Percentiles rank a stretch among this genome's conserved stretches.
Evolutionary conservation across 352 stramenopile genomes (phyloP).

Genomic region (Globisporangium orthogonon): DNA sequence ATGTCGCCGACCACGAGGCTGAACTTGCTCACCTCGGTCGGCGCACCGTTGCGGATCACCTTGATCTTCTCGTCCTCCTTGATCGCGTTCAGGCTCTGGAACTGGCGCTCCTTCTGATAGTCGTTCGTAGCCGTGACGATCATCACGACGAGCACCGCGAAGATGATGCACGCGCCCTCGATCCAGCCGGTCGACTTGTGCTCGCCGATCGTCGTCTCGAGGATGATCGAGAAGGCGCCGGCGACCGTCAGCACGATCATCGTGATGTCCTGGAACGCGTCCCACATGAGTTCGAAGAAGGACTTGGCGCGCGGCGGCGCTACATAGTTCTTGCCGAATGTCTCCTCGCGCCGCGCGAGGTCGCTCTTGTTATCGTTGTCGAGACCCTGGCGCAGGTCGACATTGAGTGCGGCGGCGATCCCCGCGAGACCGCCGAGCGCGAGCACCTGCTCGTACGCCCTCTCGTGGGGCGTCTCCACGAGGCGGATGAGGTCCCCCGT

Average conservation of each 20-base stretch:
- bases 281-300: slow-evolving; percentile 82
- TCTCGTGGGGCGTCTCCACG: slow-evolving; percentile 57
- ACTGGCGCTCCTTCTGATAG: slow-evolving; percentile 90
- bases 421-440: slow-evolving; percentile 41
- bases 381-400: slow-evolving; percentile 40
- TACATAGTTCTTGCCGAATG: slow-evolving; percentile 65
- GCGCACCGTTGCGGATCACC: slow-evolving; percentile 64
- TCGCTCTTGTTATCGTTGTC: slow-evolving; percentile 33
- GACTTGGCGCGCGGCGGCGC: slow-evolving; percentile 37
- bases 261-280: slow-evolving; percentile 87
- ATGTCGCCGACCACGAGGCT: slow-evolving; percentile 32
- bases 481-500: slow-evolving; percentile 57
- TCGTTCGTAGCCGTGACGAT: slow-evolving; percentile 91
- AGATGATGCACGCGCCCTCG: slow-evolving; percentile 89
- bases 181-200: slow-evolving; percentile 75
- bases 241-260: slow-evolving; percentile 87
- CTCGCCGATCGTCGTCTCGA: slow-evolving; percentile 48
- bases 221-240: slow-evolving; percentile 60
- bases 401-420: slow-evolving; percentile 34
- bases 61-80: slow-evolving; percentile 87
- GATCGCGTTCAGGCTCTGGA: slow-evolving; percentile 76
- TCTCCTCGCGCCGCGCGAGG: slow-evolving; percentile 29
- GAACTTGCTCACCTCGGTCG: slow-evolving; percentile 61
- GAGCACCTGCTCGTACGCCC: slow-evolving; percentile 31
- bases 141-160: slow-evolving; percentile 87